phyloP scores from a whole-genome alignment of 163 green algal species.

The Volvox carteri region DNA sequence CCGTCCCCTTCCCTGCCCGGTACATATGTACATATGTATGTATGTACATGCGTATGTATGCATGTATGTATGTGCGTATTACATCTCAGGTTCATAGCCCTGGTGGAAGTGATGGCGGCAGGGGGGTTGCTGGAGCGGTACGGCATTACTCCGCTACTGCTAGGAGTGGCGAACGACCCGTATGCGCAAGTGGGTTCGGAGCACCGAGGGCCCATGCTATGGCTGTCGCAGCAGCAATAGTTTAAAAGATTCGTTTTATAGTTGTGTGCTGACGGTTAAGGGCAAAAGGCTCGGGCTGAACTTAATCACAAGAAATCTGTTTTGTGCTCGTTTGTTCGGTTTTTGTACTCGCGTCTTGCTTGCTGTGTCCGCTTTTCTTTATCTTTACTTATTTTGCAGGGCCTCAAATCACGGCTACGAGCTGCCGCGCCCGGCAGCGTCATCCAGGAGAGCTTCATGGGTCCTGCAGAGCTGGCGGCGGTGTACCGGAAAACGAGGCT shows the following conservation, averaged over 20 bases:
- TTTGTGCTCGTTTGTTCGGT: too few relatives aligned
- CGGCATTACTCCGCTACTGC: constrained; percentile 77
- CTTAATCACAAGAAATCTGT: too few relatives aligned
- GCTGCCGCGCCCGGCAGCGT: constrained; percentile 60
- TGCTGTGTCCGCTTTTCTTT: too few relatives aligned
- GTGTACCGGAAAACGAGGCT: constrained; percentile 58
- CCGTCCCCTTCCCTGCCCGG: too few relatives aligned
- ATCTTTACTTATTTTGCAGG: too few relatives aligned
- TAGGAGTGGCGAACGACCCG: constrained; percentile 64
- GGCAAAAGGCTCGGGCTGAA: too few relatives aligned
- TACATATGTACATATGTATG: background rate
- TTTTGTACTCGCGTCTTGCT: too few relatives aligned
- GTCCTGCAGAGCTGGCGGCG: constrained; percentile 72
- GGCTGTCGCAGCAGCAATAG: too few relatives aligned
- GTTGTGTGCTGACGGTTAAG: too few relatives aligned
- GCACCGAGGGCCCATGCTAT: too few relatives aligned
- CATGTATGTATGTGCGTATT: background rate
- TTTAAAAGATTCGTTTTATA: too few relatives aligned
- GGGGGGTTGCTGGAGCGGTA: constrained; percentile 61
- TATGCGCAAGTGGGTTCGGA: constrained; percentile 71
- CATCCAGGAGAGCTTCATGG: constrained; percentile 82
- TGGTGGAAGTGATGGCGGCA: constrained; percentile 58
- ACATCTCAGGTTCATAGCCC: constrained; percentile 73
- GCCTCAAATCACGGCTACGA: constrained; percentile 65
- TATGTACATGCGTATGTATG: background rate